These are phyloP conservation scores for Gynostemma pentaphyllum DNA, from an alignment of 306 rosid species.

Conservation along the genomic window DNA sequence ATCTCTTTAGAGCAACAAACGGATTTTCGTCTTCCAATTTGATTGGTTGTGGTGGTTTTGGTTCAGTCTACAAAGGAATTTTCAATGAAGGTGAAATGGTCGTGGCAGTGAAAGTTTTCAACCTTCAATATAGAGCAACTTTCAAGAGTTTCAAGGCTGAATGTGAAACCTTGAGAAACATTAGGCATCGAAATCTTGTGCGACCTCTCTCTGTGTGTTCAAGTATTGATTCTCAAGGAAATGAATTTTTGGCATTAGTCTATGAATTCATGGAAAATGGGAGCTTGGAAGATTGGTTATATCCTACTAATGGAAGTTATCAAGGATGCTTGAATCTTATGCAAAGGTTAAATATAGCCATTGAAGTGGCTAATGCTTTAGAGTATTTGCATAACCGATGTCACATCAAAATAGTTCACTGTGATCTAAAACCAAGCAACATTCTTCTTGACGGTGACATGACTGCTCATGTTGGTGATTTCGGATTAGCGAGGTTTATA, in stretches of 20 bases:
- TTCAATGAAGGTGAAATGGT: background rate
- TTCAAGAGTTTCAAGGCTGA: background rate
- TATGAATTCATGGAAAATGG: background rate
- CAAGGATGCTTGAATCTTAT: background rate
- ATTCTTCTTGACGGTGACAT: conserved; percentile 1
- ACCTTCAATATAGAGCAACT: background rate
- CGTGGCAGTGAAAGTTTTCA: background rate
- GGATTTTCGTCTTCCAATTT: background rate
- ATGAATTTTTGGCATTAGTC: background rate
- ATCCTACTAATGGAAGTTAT: background rate
- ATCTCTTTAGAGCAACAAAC: background rate
- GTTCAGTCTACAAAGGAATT: background rate
- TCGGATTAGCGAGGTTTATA: background rate
- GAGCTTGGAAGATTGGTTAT: background rate
- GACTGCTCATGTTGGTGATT: background rate
- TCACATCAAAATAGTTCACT: background rate
- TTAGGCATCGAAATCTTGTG: background rate
- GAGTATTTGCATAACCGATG: background rate
- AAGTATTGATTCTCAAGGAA: background rate
- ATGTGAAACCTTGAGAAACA: background rate
- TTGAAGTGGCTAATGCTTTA: background rate
- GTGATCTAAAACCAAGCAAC: background rate
- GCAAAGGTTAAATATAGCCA: background rate
- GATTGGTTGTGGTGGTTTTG: background rate
- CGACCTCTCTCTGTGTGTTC: background rate